phyloP scores from a whole-genome alignment of 192 early-diverging fungal genomes.

The Backusella macrospora region DNA sequence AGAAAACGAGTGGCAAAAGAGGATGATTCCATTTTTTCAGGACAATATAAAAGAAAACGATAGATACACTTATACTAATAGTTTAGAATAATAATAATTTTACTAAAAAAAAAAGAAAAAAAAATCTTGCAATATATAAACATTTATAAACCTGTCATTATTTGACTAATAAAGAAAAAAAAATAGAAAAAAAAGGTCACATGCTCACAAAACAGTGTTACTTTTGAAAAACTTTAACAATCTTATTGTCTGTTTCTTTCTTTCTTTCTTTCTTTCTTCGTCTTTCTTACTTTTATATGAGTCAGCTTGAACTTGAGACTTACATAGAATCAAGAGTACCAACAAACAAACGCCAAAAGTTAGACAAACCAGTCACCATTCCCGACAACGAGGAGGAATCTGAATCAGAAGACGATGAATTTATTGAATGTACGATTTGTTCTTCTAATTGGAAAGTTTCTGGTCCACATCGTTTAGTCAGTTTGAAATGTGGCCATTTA shows the following conservation, averaged over 20 bases:
- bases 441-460: slow-evolving; percentile 22
- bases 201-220: no score
- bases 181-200: no score
- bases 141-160: no score
- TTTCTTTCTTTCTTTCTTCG: not conserved
- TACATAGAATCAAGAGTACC: not conserved
- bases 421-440: slow-evolving; percentile 23
- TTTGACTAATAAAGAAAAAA: no score
- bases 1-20: slow-evolving; percentile 29
- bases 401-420: slow-evolving; percentile 23
- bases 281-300: not conserved
- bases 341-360: not conserved
- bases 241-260: not conserved
- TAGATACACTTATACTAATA: not conserved
- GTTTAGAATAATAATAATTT: not conserved
- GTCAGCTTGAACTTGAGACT: not conserved
- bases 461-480: slow-evolving; percentile 24
- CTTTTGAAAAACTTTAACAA: no score
- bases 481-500: slow-evolving; percentile 29
- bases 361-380: no score
- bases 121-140: not conserved
- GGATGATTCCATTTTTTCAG: slow-evolving; percentile 14
- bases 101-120: not conserved
- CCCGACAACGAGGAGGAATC: not conserved
- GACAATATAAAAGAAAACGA: not conserved